A percentile compares a stretch with the other conserved stretches of the same genome.
phyloP scores from a whole-genome alignment of 2,329 filamentous ascomycete species.

The Pseudopithomyces chartarum region DNA sequence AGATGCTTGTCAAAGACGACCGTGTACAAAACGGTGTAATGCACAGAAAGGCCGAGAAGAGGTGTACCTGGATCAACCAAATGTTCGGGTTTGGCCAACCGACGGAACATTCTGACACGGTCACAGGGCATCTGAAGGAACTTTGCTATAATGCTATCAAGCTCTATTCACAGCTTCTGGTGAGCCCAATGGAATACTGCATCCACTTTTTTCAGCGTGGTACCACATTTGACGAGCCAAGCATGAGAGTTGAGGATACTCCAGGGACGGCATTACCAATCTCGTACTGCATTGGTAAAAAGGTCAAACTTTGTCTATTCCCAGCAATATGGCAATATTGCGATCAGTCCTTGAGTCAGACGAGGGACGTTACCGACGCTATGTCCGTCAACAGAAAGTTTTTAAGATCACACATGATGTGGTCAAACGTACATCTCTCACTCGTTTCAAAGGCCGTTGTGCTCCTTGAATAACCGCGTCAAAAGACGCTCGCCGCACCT shows the following conservation, averaged over 20 bases:
- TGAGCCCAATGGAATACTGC: slow-evolving; percentile 7
- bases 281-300: not conserved
- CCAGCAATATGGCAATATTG: slow-evolving; percentile 10
- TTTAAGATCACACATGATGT: not conserved
- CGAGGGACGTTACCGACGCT: not conserved
- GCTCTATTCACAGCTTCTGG: slow-evolving; percentile 6
- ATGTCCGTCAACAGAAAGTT: slow-evolving; percentile 5
- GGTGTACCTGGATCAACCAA: not conserved
- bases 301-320: slow-evolving; percentile 7
- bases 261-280: not conserved
- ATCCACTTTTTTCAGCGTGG: slow-evolving; percentile 6
- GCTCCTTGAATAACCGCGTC: not conserved
- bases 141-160: slow-evolving; percentile 6
- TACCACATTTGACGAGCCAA: not conserved
- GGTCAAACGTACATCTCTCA: not conserved
- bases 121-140: not conserved
- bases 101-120: not conserved
- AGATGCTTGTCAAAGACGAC: slow-evolving; percentile 4
- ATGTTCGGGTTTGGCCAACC: not conserved
- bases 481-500: not conserved
- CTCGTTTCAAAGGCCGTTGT: slow-evolving; percentile 4
- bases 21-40: not conserved
- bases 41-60: not conserved
- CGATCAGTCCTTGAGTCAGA: not conserved
- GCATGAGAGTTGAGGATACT: slow-evolving; percentile 5